These are phyloP conservation scores for Tulasnella sp. DNA, from an alignment of 768 basidiomycete species.

Conservation along the genomic window DNA sequence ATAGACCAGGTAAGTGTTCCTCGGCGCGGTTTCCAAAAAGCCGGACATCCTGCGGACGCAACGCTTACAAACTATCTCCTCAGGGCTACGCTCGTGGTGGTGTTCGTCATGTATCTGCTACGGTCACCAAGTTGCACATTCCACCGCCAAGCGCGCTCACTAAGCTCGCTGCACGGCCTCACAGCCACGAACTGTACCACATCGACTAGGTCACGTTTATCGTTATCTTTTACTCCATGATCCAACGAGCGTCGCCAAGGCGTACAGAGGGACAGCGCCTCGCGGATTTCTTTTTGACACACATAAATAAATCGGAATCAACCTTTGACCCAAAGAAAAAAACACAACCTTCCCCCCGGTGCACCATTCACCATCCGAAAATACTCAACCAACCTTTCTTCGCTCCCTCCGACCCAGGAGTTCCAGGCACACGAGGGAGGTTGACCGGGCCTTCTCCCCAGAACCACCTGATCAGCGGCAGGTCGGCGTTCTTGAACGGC, in stretches of 20 bases:
- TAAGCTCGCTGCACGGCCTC: neutral
- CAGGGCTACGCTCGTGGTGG: neutral
- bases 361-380: neutral
- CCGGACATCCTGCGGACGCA: no score
- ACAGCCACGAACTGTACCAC: neutral
- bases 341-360: neutral
- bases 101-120: neutral
- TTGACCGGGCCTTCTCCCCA: slow-evolving; percentile 7
- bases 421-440: neutral
- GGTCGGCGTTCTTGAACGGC: slow-evolving; percentile 39
- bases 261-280: no score
- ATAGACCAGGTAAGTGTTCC: slow-evolving; percentile 16
- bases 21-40: neutral
- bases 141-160: neutral
- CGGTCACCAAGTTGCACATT: neutral
- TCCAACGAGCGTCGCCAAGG: no score
- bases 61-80: neutral
- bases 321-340: neutral
- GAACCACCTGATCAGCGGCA: neutral
- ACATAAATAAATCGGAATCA: neutral
- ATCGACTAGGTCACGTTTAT: neutral
- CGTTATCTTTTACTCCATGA: neutral
- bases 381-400: neutral
- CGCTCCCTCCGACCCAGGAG: neutral
- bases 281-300: no score